phyloP scores from a whole-genome alignment of 345 rosid species.

The Arabidopsis suecica region DNA sequence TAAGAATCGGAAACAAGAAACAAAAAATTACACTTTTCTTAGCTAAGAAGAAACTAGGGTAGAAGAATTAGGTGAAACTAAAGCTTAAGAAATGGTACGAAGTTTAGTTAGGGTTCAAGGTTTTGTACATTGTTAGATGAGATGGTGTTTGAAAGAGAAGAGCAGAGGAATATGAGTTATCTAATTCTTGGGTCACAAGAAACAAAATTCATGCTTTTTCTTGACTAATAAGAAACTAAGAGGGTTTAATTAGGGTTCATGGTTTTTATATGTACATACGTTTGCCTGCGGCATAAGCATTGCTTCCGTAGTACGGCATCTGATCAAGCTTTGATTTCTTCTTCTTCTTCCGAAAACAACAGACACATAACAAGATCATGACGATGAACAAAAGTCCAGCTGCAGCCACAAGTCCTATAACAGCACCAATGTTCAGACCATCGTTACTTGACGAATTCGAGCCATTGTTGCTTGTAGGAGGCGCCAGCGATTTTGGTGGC shows the following conservation, averaged over 20 bases:
- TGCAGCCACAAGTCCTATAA: constrained; percentile 55
- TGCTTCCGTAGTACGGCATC: constrained; percentile 40
- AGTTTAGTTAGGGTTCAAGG: not conserved
- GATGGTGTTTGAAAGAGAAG: not conserved
- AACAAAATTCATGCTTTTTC: not conserved
- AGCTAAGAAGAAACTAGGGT: not conserved
- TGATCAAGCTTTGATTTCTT: constrained; percentile 41
- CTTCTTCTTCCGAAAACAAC: constrained; percentile 57
- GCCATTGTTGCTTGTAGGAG: constrained; percentile 29
- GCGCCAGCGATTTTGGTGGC: constrained; percentile 37
- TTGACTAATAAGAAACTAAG: constrained; percentile 21
- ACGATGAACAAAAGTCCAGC: constrained; percentile 52
- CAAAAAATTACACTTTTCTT: not conserved
- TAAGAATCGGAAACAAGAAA: too few species aligned
- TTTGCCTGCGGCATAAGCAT: constrained; percentile 33
- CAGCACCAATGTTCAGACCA: constrained; percentile 25
- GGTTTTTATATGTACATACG: constrained; percentile 24
- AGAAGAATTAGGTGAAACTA: not conserved
- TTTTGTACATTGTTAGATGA: not conserved
- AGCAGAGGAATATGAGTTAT: not conserved
- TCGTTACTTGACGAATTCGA: constrained; percentile 23
- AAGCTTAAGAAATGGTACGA: not conserved
- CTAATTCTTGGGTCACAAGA: constrained; percentile 1
- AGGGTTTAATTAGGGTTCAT: constrained; percentile 23
- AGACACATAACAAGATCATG: constrained; percentile 45